A percentile compares a stretch with the other conserved stretches of the same genome.
Conservation (phyloP, 2,329 filamentous ascomycete genomes). For the Cladosporium sp. region DNA sequence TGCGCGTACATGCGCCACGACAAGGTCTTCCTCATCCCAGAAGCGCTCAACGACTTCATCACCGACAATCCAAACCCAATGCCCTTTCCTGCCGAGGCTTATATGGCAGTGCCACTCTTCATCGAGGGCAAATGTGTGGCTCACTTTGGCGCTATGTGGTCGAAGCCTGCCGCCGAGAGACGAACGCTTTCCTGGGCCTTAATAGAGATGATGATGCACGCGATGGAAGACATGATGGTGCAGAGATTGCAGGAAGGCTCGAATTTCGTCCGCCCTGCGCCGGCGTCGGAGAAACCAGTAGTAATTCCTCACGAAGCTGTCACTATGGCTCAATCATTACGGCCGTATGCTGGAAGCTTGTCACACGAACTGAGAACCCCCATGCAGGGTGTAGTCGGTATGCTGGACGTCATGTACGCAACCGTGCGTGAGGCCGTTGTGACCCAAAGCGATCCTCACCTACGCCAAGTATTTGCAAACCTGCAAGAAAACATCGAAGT, state of each 20-base stretch:
- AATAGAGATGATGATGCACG: constrained; percentile 67
- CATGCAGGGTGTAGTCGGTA: constrained; percentile 74
- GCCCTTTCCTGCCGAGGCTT: constrained; percentile 64
- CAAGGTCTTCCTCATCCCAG: constrained; percentile 68
- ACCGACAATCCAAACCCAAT: constrained; percentile 62
- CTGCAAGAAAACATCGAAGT: constrained; percentile 70
- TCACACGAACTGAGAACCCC: constrained; percentile 72
- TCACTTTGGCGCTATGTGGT: constrained; percentile 73
- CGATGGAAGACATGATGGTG: constrained; percentile 66
- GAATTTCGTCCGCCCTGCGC: constrained; percentile 42
- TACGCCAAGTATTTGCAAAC: constrained; percentile 59
- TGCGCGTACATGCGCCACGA: constrained; percentile 71
- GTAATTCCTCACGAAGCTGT: constrained; percentile 58
- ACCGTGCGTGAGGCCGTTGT: constrained; percentile 67
- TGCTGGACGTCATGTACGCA: constrained; percentile 75
- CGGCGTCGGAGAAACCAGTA: constrained; percentile 31
- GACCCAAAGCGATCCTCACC: constrained; percentile 51
- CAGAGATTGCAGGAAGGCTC: constrained; percentile 57
- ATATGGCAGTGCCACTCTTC: constrained; percentile 66
- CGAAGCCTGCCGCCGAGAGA: constrained; percentile 57
- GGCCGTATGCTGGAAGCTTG: constrained; percentile 70
- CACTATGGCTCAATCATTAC: constrained; percentile 63
- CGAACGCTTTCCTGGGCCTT: constrained; percentile 64
- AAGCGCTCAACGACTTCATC: constrained; percentile 59
- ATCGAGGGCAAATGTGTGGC: constrained; percentile 65